These are phyloP conservation scores for Boletus rubroflammeus DNA, from an alignment of 768 basidiomycete genomes.

Conservation along the genomic window DNA sequence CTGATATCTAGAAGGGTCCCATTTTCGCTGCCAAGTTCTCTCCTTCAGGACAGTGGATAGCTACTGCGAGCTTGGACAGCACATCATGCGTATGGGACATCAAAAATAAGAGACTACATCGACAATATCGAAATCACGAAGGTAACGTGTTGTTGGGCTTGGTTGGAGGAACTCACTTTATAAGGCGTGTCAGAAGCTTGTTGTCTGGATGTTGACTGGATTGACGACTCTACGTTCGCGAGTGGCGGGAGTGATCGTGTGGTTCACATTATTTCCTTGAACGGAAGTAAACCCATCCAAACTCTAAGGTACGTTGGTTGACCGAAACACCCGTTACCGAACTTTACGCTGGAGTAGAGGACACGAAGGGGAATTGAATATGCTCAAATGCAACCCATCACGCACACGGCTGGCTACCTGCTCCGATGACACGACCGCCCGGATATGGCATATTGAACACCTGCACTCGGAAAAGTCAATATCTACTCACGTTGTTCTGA, in stretches of 20 bases:
- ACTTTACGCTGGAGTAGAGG: constrained; percentile 43
- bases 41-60: constrained; percentile 63
- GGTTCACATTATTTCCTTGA: constrained; percentile 59
- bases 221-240: constrained; percentile 65
- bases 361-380: constrained; percentile 74
- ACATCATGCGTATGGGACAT: constrained; percentile 80
- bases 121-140: constrained; percentile 62
- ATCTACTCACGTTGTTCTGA: constrained; percentile 37
- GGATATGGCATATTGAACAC: constrained; percentile 68
- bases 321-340: background rate
- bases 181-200: constrained; percentile 46
- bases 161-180: background rate
- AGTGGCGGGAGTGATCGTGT: constrained; percentile 69
- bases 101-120: constrained; percentile 52
- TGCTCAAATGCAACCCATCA: constrained; percentile 66
- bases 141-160: constrained; percentile 38
- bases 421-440: constrained; percentile 76
- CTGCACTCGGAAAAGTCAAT: constrained; percentile 30
- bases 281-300: constrained; percentile 50
- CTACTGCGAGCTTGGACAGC: constrained; percentile 75
- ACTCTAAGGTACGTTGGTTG: constrained; percentile 52
- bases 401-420: constrained; percentile 71
- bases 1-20: constrained; percentile 54
- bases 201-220: constrained; percentile 80
- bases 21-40: constrained; percentile 81